Percentiles rank a stretch among this genome's conserved stretches.
phyloP scores from a whole-genome alignment of 352 stramenopile species.

The Vaucheria bursata region DNA sequence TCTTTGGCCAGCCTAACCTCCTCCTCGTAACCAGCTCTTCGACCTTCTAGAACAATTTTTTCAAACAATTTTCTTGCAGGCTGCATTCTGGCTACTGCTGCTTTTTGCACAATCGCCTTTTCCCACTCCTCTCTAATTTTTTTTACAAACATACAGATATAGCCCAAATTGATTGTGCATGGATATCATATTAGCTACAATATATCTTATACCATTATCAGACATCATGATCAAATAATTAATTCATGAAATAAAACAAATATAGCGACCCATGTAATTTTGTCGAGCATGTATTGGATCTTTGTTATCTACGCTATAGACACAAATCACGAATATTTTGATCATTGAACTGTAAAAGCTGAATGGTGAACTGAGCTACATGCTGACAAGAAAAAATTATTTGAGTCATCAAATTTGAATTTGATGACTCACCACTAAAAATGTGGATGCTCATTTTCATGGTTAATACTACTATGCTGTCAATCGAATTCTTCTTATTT shows the following conservation, averaged over 20 bases:
- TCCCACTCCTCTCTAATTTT: slow-evolving; percentile 17
- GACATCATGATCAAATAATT: background rate
- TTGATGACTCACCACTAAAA: no score
- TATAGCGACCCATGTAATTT: no score
- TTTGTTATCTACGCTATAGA: no score
- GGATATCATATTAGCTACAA: background rate
- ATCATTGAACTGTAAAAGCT: no score
- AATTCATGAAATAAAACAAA: background rate
- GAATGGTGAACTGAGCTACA: no score
- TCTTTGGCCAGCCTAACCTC: slow-evolving; percentile 22
- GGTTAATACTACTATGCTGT: no score
- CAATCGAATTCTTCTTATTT: no score
- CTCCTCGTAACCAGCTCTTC: slow-evolving; percentile 22
- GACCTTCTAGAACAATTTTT: slow-evolving; percentile 3
- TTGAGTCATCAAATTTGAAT: no score
- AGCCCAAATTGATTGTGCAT: background rate
- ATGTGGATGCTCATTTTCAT: no score
- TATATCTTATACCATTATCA: background rate
- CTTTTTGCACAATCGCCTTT: slow-evolving; percentile 32
- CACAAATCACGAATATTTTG: no score
- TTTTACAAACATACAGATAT: background rate
- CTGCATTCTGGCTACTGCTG: slow-evolving; percentile 20
- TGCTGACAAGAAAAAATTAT: no score
- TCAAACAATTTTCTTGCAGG: background rate
- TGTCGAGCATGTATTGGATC: no score